Evolutionary conservation across 768 basidiomycete genomes (phyloP), one percentile per base, ranked within the genome.

Genomic region (Tylopilus sp.): DNA sequence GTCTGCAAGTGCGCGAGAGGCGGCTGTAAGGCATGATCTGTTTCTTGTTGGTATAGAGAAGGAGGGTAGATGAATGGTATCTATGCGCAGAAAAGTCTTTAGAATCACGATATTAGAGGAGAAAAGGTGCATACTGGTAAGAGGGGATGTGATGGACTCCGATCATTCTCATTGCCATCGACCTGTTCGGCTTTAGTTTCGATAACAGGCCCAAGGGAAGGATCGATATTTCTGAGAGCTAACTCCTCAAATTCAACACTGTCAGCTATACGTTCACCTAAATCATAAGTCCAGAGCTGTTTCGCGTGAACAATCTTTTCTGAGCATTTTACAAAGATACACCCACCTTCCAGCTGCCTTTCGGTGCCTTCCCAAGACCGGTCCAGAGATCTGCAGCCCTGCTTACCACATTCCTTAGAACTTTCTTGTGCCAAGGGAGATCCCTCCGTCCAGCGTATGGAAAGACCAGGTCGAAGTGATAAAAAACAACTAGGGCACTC

Each of bases 211-310:
- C 83, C 86, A 43, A 86, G 61, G 11, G 85, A 81, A 17, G 87
- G 83, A 61, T 91, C 85, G 29, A 92, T 71, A 29, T 80, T 77
- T 67, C 87, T 87, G 60, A 92, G 74, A 9, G 83, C 84, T 31
- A 86, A 75, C 66, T 92, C 89, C 68, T 92, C 90, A 58, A 90
- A 91, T 46, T 90, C 90, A 55, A 90, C 74, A 21, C 79, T 75
- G 68, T 90, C 86, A 21, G 85, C 74, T 2, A 89, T 66, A 21
- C 80, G 80, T 71, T 89, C 85, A 24, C 89, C 89, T 34, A 77
- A 71, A 57, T 78, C 70, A 63, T 83, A 87, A 13, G 80, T 72
- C 66, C 76, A 82, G 25, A 80, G 66, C 89, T 91, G 56, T 19
- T 48, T 47, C 48, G 33, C 34, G 50, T 56, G 43, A 40, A 44